Percentiles rank a stretch among this genome's conserved stretches.
Evolutionary conservation across 345 rosid genomes (phyloP).

Genomic region (Citrus trifoliata): DNA sequence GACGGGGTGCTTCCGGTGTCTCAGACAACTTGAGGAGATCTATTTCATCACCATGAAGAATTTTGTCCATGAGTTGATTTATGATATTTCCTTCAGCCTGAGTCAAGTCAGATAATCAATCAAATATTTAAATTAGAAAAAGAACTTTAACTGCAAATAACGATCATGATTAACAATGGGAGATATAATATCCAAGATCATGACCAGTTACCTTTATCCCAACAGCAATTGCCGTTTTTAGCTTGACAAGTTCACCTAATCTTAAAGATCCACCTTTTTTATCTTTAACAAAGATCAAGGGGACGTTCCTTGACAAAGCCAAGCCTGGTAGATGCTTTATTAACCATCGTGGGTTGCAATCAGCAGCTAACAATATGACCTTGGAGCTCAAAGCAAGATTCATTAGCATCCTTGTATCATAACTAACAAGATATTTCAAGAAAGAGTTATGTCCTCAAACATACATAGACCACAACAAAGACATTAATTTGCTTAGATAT

Average conservation of each 20-base stretch:
- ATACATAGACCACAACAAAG: neutral
- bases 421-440: neutral
- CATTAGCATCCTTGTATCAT: neutral
- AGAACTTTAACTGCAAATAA: neutral
- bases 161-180: neutral
- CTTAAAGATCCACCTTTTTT: constrained; percentile 57
- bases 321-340: constrained; percentile 62
- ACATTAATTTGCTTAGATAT: neutral
- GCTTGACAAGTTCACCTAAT: constrained; percentile 63
- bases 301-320: constrained; percentile 64
- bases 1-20: neutral
- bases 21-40: neutral
- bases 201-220: constrained; percentile 49
- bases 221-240: constrained; percentile 65
- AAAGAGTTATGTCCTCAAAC: neutral
- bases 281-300: constrained; percentile 48
- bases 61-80: constrained; percentile 35
- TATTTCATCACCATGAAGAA: constrained; percentile 18
- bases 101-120: neutral
- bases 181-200: neutral
- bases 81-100: constrained; percentile 54
- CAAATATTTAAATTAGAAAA: neutral
- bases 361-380: constrained; percentile 63
- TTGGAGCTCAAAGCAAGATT: constrained; percentile 14
- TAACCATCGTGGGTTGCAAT: constrained; percentile 74